These are phyloP conservation scores for Sanghuangporus baumii DNA, from an alignment of 1,284 basidiomycete genomes.

Conservation along the genomic window DNA sequence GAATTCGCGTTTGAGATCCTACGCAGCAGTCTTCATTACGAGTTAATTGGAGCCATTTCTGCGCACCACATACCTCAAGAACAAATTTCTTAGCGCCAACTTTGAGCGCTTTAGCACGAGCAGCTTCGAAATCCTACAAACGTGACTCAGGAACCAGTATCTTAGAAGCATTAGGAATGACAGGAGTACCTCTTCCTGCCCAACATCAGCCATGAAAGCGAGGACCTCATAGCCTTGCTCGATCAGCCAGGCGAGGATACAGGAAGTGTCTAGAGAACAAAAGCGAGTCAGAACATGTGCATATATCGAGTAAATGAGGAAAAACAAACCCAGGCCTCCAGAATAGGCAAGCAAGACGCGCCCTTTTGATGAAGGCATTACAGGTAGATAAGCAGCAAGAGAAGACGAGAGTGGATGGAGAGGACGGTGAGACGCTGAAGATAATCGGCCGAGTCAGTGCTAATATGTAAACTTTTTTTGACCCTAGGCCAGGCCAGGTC, in stretches of 20 bases:
- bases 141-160: slow-evolving; percentile 1
- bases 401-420: background rate
- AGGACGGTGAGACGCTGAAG: background rate
- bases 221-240: slow-evolving; percentile 97
- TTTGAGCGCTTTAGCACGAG: slow-evolving; percentile 84
- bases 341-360: slow-evolving; percentile 96
- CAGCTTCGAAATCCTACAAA: slow-evolving; percentile 87
- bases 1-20: slow-evolving; percentile 96
- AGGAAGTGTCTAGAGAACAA: slow-evolving; percentile 74
- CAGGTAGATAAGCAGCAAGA: background rate
- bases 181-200: slow-evolving; percentile 83
- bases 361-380: slow-evolving; percentile 46
- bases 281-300: background rate
- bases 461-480: background rate
- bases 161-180: background rate
- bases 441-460: background rate
- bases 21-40: background rate
- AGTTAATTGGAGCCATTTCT: background rate
- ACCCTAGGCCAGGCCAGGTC: background rate
- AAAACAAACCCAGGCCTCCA: slow-evolving; percentile 85
- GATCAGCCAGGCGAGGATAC: slow-evolving; percentile 96
- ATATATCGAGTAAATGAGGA: background rate
- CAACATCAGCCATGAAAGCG: slow-evolving; percentile 99
- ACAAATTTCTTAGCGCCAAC: slow-evolving; percentile 97
- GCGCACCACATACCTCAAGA: slow-evolving; percentile 55